Conservation (phyloP, 768 basidiomycete species). For the Amanita polypyramis region DNA sequence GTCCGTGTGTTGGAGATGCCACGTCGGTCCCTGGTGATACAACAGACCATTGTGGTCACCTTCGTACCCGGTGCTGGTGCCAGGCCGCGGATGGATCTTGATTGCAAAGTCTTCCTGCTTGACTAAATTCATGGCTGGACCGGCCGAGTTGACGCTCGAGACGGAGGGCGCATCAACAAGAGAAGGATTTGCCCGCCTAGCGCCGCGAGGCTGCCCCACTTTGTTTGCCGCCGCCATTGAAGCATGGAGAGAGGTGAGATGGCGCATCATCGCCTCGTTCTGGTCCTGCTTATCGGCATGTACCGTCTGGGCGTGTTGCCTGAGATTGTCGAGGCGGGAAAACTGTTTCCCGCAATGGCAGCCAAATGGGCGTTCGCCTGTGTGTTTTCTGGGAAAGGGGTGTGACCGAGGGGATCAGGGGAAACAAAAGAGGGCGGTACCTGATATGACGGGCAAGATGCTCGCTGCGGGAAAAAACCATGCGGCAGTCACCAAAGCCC, state of each 20-base stretch:
- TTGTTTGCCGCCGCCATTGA: slow-evolving; percentile 59
- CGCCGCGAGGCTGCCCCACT: slow-evolving; percentile 15
- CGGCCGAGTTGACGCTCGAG: slow-evolving; percentile 7
- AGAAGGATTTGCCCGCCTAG: slow-evolving; percentile 13
- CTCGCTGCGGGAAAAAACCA: slow-evolving; percentile 94
- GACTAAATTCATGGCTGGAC: slow-evolving; percentile 17
- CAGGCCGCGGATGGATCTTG: slow-evolving; percentile 42
- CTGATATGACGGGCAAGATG: slow-evolving; percentile 93
- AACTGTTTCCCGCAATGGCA: slow-evolving; percentile 96
- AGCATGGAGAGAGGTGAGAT: slow-evolving; percentile 75
- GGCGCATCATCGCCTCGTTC: slow-evolving; percentile 89
- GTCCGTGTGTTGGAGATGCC: slow-evolving; percentile 30
- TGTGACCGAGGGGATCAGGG: slow-evolving; percentile 7
- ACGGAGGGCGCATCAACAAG: slow-evolving; percentile 9
- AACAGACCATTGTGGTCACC: slow-evolving; percentile 26
- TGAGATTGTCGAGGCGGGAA: slow-evolving; percentile 91
- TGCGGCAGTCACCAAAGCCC: slow-evolving; percentile 90
- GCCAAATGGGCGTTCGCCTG: slow-evolving; percentile 91
- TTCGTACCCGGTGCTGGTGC: slow-evolving; percentile 69
- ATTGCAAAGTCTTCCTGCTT: slow-evolving; percentile 31
- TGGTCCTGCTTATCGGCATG: slow-evolving; percentile 88
- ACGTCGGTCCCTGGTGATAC: slow-evolving; percentile 21
- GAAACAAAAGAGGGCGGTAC: slow-evolving; percentile 34
- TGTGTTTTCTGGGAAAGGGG: slow-evolving; percentile 70
- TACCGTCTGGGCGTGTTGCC: slow-evolving; percentile 95